Evolutionary conservation across 345 rosid genomes (phyloP), one percentile per base, ranked within the genome.

Genomic region (Pistacia integerrima): DNA sequence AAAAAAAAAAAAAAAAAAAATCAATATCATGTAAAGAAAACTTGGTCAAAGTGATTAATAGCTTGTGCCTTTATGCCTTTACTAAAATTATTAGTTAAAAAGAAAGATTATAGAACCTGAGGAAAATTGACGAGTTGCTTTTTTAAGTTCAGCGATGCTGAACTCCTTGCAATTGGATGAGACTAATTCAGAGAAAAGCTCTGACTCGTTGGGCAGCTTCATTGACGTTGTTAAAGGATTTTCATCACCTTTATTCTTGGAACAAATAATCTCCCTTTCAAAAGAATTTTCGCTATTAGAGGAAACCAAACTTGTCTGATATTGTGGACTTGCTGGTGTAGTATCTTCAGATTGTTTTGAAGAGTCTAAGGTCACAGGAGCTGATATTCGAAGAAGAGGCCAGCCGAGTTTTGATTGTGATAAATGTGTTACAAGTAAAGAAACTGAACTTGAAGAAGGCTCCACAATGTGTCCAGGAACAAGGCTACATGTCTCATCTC

Each of bases 71-170:
- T 17, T 36, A 25, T 38, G 58, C 60, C 72, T 35, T 38, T 13
- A 38, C 8, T 17, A 41, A 7, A 41, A 41, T 3, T 41, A 3
- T 4, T 41, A 5, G 6, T 5, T 41, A 41, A 41, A 81, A 54
- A 56, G 48, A 63, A 60, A 72, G 3, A 44, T 8, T 28, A 44
- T 16, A 4, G 2, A 51, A 88, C 91, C 91, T 80, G 86, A 69
- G 62, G 67, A 78, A 79, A 88, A 88, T 48, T 69, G 75, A 14
- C 78, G 76, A 78, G 88, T 88, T 82, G 88, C 90, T 33, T 51
- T 52, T 66, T 76, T 69, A 51, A 88, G 83, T 78, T 84, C 87
- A 33, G 75, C 77, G 44, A 76, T 81, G 72, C 74, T 78, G 73
- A 88, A 88, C 72, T 76, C 73, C 65, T 74, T 84, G 91, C 84